These are phyloP conservation scores for Saturnispora dispora DNA, from an alignment of 805 yeast genomes.

Conservation along the genomic window DNA sequence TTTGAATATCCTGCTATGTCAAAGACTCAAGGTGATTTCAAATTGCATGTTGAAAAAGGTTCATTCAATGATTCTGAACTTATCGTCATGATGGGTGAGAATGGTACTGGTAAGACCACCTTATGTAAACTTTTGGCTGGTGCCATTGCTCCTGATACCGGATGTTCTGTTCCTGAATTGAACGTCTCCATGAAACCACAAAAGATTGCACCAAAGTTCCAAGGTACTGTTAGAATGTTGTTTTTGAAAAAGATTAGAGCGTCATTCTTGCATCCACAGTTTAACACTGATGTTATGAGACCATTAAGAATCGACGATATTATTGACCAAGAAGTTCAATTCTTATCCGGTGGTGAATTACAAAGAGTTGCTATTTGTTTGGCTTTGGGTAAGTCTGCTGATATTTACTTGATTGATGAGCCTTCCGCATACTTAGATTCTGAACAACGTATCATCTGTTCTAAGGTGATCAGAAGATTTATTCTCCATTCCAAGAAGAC, in stretches of 20 bases:
- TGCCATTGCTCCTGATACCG: constrained; percentile 78
- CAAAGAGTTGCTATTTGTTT: constrained; percentile 98
- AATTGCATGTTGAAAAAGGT: constrained; percentile 72
- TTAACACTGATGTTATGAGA: constrained; percentile 95
- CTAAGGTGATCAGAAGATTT: constrained; percentile 95
- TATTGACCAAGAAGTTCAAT: constrained; percentile 96
- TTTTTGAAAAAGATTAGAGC: constrained; percentile 95
- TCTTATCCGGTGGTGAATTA: constrained; percentile 97
- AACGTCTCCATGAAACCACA: constrained; percentile 98
- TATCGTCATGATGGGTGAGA: constrained; percentile 99
- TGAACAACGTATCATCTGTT: constrained; percentile 98
- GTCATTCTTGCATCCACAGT: constrained; percentile 89
- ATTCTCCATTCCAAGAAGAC: constrained; percentile 95
- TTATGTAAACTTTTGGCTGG: constrained; percentile 95
- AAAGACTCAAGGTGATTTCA: constrained; percentile 96
- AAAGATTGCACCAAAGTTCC: constrained; percentile 96
- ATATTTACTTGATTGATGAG: constrained; percentile 93
- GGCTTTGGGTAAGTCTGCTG: constrained; percentile 90
- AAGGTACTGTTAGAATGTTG: constrained; percentile 96
- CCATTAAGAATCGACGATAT: constrained; percentile 90
- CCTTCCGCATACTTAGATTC: constrained; percentile 99
- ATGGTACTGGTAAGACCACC: constrained; percentile 99
- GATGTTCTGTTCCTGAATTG: constrained; percentile 71
- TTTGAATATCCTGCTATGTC: constrained; percentile 70
- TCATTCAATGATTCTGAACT: constrained; percentile 94